Percentiles rank a stretch among this genome's conserved stretches.
Evolutionary conservation across 768 basidiomycete genomes (phyloP).

Genomic region (Termitomyces sp.): DNA sequence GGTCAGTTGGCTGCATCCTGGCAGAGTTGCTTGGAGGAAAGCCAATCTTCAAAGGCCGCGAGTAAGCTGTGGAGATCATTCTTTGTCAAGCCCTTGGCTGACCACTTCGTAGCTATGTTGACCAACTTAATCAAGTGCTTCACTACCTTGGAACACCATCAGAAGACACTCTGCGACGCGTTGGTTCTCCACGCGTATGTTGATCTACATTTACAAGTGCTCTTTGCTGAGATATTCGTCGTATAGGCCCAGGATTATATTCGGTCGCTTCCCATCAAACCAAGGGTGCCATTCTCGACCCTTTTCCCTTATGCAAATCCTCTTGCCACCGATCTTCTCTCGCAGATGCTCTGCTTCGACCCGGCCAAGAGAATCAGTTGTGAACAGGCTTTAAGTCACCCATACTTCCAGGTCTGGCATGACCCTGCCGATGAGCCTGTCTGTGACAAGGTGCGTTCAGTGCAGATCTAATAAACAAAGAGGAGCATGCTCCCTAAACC

Average conservation of each 20-base stretch:
- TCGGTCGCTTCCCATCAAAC: conserved; percentile 94
- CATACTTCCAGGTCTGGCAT: conserved; percentile 96
- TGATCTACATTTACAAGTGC: neutral
- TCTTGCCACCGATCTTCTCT: conserved; percentile 87
- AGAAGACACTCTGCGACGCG: conserved; percentile 92
- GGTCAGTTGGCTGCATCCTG: conserved; percentile 94
- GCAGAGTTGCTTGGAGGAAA: conserved; percentile 92
- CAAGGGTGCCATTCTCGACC: conserved; percentile 85
- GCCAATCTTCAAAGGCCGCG: conserved; percentile 95
- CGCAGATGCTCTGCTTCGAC: conserved; percentile 91
- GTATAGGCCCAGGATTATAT: conserved; percentile 94
- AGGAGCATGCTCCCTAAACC: neutral
- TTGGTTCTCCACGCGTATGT: conserved; percentile 88
- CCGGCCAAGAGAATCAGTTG: conserved; percentile 95
- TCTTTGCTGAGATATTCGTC: conserved; percentile 1
- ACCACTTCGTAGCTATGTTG: conserved; percentile 69
- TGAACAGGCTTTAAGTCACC: conserved; percentile 92
- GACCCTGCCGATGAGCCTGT: conserved; percentile 92
- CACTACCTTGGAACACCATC: conserved; percentile 98
- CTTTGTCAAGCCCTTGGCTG: conserved; percentile 3
- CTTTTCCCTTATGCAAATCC: conserved; percentile 95
- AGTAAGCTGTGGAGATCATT: conserved; percentile 47
- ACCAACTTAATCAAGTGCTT: conserved; percentile 96
- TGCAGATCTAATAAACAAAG: neutral
- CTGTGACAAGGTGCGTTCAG: conserved; percentile 61